Evolutionary conservation across 2,329 filamentous ascomycete species (phyloP).

Genomic region (Penicillium sp.): DNA sequence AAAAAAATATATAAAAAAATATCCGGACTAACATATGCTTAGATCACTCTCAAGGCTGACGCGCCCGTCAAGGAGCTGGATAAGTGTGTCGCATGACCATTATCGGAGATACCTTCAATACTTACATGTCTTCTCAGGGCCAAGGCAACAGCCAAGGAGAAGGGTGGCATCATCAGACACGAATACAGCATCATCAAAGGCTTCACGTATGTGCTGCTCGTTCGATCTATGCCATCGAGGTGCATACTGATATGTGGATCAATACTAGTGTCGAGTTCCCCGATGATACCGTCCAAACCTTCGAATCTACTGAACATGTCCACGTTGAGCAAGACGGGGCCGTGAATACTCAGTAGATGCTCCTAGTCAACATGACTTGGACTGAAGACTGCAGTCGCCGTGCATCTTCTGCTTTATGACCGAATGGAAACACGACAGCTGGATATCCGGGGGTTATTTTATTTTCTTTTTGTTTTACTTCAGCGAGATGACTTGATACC

Average conservation of each 20-base stretch:
- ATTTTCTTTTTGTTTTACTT: constrained; percentile 9
- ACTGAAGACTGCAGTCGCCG: neutral
- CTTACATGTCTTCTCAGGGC: constrained; percentile 51
- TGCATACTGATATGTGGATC: constrained; percentile 3
- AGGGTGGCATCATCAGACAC: constrained; percentile 80
- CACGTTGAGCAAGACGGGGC: constrained; percentile 73
- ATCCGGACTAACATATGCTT: constrained; percentile 2
- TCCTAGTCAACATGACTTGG: neutral
- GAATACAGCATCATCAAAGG: constrained; percentile 87
- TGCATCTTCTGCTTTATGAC: neutral
- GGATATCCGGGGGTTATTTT: constrained; percentile 1
- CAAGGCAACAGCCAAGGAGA: constrained; percentile 69
- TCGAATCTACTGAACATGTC: constrained; percentile 69
- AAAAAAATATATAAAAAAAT: neutral
- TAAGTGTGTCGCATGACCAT: constrained; percentile 50
- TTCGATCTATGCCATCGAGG: neutral
- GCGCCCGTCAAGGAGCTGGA: constrained; percentile 65
- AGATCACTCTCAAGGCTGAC: constrained; percentile 79
- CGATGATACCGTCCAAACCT: constrained; percentile 61
- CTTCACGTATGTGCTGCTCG: constrained; percentile 68
- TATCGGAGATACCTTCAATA: neutral
- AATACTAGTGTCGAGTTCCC: constrained; percentile 66
- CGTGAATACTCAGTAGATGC: constrained; percentile 66
- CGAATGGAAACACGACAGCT: neutral
- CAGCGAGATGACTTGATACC: constrained; percentile 20